Conservation (phyloP, 2,329 filamentous ascomycete genomes). For the Rutstroemia sp. region DNA sequence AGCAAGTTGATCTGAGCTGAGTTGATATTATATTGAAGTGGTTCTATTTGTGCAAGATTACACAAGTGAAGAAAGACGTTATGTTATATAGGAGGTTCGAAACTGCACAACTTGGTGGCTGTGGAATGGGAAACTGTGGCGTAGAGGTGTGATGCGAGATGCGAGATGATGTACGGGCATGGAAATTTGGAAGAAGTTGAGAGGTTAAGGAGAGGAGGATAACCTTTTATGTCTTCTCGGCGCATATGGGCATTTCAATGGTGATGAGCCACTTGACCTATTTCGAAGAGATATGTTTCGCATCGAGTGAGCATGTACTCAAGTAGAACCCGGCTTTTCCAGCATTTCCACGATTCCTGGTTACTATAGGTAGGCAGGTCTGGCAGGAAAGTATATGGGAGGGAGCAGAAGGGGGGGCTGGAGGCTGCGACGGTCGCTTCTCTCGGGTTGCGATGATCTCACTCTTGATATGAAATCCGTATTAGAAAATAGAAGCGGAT, state of each 20-base stretch:
- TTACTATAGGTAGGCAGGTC: background rate
- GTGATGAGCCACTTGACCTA: conserved; percentile 7
- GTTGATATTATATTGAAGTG: background rate
- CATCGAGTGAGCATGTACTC: background rate
- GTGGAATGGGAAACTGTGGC: background rate
- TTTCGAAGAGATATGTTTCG: background rate
- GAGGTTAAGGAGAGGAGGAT: conserved; percentile 7
- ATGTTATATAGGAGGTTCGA: background rate
- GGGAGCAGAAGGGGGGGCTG: too few relatives aligned
- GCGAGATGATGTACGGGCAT: background rate
- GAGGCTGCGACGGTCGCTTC: too few relatives aligned
- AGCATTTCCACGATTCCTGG: background rate
- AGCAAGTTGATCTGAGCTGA: background rate
- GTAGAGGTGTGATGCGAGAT: background rate
- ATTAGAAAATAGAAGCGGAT: background rate
- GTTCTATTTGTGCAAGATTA: background rate
- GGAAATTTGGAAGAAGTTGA: background rate
- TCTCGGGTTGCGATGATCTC: background rate
- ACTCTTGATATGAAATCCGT: background rate
- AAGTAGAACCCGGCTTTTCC: conserved; percentile 4
- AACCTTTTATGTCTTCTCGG: conserved; percentile 12
- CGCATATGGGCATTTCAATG: background rate
- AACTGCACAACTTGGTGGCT: background rate
- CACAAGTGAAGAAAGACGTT: background rate
- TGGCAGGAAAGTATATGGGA: background rate